Evolutionary conservation across 1,139 yeast genomes (phyloP), one percentile per base, ranked within the genome.

Genomic region (Citeromyces hawaiiensis): DNA sequence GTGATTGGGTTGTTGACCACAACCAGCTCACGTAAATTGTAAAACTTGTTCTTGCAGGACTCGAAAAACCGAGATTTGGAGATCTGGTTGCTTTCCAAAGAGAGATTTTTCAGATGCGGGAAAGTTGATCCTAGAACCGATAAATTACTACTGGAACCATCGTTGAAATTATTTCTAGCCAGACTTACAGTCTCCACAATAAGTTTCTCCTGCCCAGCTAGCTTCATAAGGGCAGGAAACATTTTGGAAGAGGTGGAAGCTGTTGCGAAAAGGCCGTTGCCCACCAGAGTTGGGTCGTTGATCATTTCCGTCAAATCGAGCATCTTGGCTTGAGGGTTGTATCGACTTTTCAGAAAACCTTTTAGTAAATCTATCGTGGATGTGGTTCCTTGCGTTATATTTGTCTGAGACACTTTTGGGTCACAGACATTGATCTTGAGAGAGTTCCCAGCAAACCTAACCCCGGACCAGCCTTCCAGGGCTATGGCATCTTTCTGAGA

Each of bases 171-270:
- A 54, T 91, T 91, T 43, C 67, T 67, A 11, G 94, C 79, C 39
- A 91, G 64, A 54, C 83, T 86, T 14, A 91, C 76, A 44, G 91
- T 80, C 32, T 78, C 82, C 5, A 87, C 83, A 2, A 66, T 66
- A 13, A 70, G 47, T 36, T 69, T 69, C 37, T 69, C 72, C 39
- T 66, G 65, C 1, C 61, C 55, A 1, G 96, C 95, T 15, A 93
- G 62, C 54, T 83, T 86, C 86, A 91, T 77, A 47, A 91, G 63
- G 1, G 98, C 98, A 3, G 88, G 83, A 57, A 91, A 87, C 70
- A 88, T 79, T 56, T 88, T 88, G 13, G 93, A 71, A 1, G 74
- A 57, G 3, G 75, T 68, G 4, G 68, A 56, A 1, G 76, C 63
- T 14, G 72, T 63, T 17, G 74, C 69, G 48, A 87, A 76, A 42